A percentile compares a stretch with the other conserved stretches of the same genome.
Evolutionary conservation across 139 green algal genomes (phyloP).

Genomic region (Gonium pectorale): DNA sequence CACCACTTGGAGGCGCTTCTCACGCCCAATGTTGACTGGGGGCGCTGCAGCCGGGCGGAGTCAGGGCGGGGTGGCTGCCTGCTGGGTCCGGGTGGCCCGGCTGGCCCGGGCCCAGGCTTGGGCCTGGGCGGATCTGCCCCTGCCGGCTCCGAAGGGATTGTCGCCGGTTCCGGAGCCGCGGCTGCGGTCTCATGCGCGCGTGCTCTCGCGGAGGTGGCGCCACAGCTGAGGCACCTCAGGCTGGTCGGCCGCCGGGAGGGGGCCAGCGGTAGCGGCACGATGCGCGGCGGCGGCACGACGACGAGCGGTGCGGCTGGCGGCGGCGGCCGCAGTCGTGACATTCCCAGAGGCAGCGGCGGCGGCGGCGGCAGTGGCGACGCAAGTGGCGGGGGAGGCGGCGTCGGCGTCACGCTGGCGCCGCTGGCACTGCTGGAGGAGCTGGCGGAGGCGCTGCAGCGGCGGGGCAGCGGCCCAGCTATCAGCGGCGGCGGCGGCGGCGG

Average conservation of each 20-base stretch:
- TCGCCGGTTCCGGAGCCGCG: too few species aligned
- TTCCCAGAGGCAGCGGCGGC: background rate
- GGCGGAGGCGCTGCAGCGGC: too few species aligned
- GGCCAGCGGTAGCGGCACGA: too few species aligned
- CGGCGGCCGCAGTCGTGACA: too few species aligned
- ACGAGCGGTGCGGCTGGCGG: background rate
- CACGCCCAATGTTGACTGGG: background rate
- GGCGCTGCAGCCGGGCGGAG: background rate
- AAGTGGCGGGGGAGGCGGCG: too few species aligned
- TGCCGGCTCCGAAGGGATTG: background rate
- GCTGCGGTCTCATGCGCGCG: background rate
- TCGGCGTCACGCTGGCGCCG: background rate
- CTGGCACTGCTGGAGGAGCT: background rate
- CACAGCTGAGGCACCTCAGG: background rate
- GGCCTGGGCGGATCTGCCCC: too few species aligned
- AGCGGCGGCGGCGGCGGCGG: background rate
- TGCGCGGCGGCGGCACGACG: too few species aligned
- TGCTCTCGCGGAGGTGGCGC: background rate
- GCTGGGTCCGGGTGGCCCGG: too few species aligned
- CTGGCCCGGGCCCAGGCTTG: too few species aligned
- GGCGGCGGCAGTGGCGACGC: background rate
- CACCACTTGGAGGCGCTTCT: background rate
- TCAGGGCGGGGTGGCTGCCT: too few species aligned
- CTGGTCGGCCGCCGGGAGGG: too few species aligned
- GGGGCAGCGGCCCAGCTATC: too few species aligned